Evolutionary conservation across 2,329 filamentous ascomycete species (phyloP).

Genomic region (Geosmithia morbida): DNA sequence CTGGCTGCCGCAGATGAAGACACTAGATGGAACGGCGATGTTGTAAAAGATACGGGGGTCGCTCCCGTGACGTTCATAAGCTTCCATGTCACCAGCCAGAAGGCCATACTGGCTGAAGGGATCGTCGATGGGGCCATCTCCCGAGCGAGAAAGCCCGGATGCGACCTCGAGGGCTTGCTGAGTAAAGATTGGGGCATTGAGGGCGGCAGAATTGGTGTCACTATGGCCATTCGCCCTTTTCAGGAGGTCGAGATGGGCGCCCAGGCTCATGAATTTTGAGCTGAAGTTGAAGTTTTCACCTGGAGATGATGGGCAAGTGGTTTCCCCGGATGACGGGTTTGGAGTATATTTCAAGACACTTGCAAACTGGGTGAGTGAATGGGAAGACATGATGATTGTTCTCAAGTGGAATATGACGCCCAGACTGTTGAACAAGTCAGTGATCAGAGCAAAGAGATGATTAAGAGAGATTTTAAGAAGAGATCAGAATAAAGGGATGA

Average conservation of each 20-base stretch:
- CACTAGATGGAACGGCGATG: conserved; percentile 35
- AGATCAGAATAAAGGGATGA: no score
- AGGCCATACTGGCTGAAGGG: conserved; percentile 4
- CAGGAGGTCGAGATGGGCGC: not conserved
- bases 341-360: no score
- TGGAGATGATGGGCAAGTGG: no score
- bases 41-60: conserved; percentile 26
- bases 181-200: conserved; percentile 15
- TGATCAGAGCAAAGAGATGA: no score
- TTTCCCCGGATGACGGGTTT: no score
- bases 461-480: no score
- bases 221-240: not conserved
- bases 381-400: no score
- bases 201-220: conserved; percentile 3
- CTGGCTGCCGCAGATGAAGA: conserved; percentile 51
- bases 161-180: conserved; percentile 10
- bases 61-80: not conserved
- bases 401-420: no score
- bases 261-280: not conserved
- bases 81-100: conserved; percentile 1
- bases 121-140: not conserved
- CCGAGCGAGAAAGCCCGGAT: not conserved
- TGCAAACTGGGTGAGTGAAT: no score
- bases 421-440: no score
- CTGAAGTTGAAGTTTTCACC: no score